Percentiles rank a stretch among this genome's conserved stretches.
These are phyloP conservation scores for Penicillium sp. DNA, from an alignment of 2,329 filamentous ascomycete species.

Conservation along the genomic window DNA sequence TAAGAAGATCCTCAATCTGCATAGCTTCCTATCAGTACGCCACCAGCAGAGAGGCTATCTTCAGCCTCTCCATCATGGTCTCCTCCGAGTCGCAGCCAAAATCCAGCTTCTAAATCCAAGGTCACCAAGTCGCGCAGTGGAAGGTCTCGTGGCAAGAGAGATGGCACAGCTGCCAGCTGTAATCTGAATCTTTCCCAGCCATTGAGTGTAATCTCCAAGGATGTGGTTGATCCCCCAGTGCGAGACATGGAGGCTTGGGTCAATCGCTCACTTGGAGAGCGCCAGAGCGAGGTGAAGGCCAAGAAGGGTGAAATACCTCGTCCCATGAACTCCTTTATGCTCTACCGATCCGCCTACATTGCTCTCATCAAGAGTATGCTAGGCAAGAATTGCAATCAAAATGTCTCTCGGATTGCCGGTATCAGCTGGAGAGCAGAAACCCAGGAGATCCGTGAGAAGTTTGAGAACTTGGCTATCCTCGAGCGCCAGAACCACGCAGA, in stretches of 20 bases:
- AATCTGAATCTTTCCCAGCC: slow-evolving; percentile 23
- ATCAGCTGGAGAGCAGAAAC: slow-evolving; percentile 83
- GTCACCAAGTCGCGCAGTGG: slow-evolving; percentile 11
- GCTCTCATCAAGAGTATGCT: slow-evolving; percentile 82
- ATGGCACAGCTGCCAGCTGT: slow-evolving; percentile 13
- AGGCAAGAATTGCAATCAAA: slow-evolving; percentile 87
- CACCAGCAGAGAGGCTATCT: background rate
- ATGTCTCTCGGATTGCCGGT: slow-evolving; percentile 86
- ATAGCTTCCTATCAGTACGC: slow-evolving; percentile 3
- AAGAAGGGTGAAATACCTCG: slow-evolving; percentile 78
- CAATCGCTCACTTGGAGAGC: slow-evolving; percentile 67
- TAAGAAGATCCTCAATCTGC: background rate
- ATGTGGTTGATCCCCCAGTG: slow-evolving; percentile 60
- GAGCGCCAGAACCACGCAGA: slow-evolving; percentile 83
- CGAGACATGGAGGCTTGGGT: slow-evolving; percentile 82
- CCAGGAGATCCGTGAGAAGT: slow-evolving; percentile 71
- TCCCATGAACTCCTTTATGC: slow-evolving; percentile 97
- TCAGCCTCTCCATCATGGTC: slow-evolving; percentile 22
- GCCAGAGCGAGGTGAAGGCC: slow-evolving; percentile 69
- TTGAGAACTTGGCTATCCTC: slow-evolving; percentile 74
- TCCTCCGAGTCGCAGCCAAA: slow-evolving; percentile 19
- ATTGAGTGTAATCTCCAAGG: slow-evolving; percentile 34
- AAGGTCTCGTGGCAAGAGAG: slow-evolving; percentile 10
- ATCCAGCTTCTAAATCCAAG: slow-evolving; percentile 11
- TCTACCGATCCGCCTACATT: slow-evolving; percentile 92